Base-by-base conservation (phyloP, 1,284 basidiomycete genomes). In the Trichosporon ovoides region DNA sequence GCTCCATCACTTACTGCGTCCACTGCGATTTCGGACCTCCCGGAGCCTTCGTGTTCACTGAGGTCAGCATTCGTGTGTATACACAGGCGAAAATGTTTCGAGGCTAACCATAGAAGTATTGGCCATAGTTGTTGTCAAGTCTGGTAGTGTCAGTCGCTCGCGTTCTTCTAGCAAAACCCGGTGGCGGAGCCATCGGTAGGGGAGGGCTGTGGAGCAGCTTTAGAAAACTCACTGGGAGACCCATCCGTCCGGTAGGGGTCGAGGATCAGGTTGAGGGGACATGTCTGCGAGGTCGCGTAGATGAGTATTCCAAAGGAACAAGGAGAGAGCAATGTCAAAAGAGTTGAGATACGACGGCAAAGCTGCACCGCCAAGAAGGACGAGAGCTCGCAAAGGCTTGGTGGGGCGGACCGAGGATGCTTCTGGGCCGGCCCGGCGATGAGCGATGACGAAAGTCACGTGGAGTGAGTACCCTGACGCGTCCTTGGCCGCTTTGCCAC, bases 211-310 rank as follows among this genome's bases (percentile, higher is more conserved):
- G 24, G 36, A 12, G 40, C 35, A 7, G n/a, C 33, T 20, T 14
- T 10, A n/a, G 7, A 19, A 14, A 52, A 66, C 72, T 62, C 56
- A 76, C 73, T 74, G 73, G 28, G 66, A 58, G 18, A 74, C 59
- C 75, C 75, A 77, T n/a, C 75, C 75, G 28, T 71, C 70, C 6
- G 75, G 74, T 16, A 77, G 63, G 10, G 72, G 67, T 56, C 75
- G 60, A 4, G 63, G 55, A 60, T 77, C 75, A 24, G 74, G 75
- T 55, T 76, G 43, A 18, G 43, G 43, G 28, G 43, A 22, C 43
- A 48, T 48, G 24, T 22, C 24, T 18, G 43, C 24, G n/a, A 24
- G 6, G 24, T n/a, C 24, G 3, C 11, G 20, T 14, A 48, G 24
- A 31, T 3, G 18, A 20, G 19, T 11, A 48, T 28, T 7, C 13